Base-by-base conservation (phyloP, 441 rosid species). In the Populus hybrid region DNA sequence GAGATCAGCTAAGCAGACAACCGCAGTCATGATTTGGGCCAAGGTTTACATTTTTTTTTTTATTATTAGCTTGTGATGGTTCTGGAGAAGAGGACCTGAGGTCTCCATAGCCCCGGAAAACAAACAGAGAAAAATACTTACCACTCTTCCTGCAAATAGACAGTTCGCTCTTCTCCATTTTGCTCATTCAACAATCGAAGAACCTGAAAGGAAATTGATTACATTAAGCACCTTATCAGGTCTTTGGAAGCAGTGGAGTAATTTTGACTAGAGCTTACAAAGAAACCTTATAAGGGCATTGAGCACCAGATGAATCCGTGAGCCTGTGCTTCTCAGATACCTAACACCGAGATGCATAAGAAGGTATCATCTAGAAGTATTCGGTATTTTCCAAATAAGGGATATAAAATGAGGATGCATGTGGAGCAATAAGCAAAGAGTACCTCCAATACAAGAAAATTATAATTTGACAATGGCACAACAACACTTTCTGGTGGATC, bases 401-500 rank as follows among this genome's bases (percentile, higher is more conserved):
- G 67, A 64, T 70, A 12, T 46, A 59, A 77, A 70, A 73, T 50
- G 69, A 34, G 68, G 24, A 32, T 10, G 28, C 5, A 21, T 28
- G 20, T 16, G 26, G 35, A 20, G 61, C 38, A 70, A 28, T 6
- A 73, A 64, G 54, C 12, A 54, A 68, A 72, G 21, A 82, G 54
- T 76, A 91, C 99, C 97, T 97, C 99, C 85, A 97, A 88, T 26
- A 97, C 98, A 81, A 97, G 97, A 84, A 95, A 92, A 87, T 82
- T 80, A 71, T 69, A 42, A 81, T 86, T 83, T 70, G 85, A 79
- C 50, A 75, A 78, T 73, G 75, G 74, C 78, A 74, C 81, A 77
- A 79, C 72, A 70, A 80, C 84, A 57, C 73, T 81, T 74, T 78
- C 73, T 30, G 73, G 72, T 61, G 81, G 77, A 84, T 76, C 77